Evolutionary conservation across 1,284 basidiomycete genomes (phyloP).

Genomic region (Cutaneotrichosporon cyanovorans): DNA sequence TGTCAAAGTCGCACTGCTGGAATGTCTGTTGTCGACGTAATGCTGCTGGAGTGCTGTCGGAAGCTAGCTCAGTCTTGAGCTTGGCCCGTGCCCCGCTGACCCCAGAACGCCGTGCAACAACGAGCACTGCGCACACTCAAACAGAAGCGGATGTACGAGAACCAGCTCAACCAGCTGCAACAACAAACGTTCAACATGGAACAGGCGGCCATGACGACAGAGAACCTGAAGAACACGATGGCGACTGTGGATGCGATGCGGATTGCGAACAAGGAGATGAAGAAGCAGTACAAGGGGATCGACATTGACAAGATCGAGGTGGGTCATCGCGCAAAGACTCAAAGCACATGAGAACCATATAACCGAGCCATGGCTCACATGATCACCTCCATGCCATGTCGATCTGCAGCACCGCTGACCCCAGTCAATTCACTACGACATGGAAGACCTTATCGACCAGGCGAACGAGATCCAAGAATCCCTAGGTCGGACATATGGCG

Average conservation of each 20-base stretch:
- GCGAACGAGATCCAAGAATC: slow-evolving; percentile 97
- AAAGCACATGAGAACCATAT: no score
- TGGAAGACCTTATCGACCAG: slow-evolving; percentile 96
- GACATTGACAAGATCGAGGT: slow-evolving; percentile 99
- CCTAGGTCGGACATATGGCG: slow-evolving; percentile 84
- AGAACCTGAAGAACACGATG: slow-evolving; percentile 98
- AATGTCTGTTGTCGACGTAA: no score
- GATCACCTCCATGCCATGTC: no score
- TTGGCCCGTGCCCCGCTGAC: neutral
- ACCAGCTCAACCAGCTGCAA: slow-evolving; percentile 78
- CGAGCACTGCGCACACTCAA: slow-evolving; percentile 89
- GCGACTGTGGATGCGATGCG: slow-evolving; percentile 99
- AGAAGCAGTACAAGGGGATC: slow-evolving; percentile 94
- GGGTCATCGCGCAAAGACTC: slow-evolving; percentile 28
- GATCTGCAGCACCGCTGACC: no score
- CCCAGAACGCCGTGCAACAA: slow-evolving; percentile 81
- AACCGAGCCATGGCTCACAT: no score
- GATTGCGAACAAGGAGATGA: slow-evolving; percentile 93
- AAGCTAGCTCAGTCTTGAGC: neutral
- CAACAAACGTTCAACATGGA: slow-evolving; percentile 99
- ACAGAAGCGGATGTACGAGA: slow-evolving; percentile 92
- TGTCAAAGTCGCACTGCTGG: no score
- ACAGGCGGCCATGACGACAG: slow-evolving; percentile 87
- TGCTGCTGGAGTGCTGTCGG: neutral
- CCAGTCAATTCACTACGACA: slow-evolving; percentile 88